Percentiles rank a stretch among this genome's conserved stretches.
These are phyloP conservation scores for Thozetella sp. DNA, from an alignment of 495 filamentous ascomycete genomes.

Conservation along the genomic window DNA sequence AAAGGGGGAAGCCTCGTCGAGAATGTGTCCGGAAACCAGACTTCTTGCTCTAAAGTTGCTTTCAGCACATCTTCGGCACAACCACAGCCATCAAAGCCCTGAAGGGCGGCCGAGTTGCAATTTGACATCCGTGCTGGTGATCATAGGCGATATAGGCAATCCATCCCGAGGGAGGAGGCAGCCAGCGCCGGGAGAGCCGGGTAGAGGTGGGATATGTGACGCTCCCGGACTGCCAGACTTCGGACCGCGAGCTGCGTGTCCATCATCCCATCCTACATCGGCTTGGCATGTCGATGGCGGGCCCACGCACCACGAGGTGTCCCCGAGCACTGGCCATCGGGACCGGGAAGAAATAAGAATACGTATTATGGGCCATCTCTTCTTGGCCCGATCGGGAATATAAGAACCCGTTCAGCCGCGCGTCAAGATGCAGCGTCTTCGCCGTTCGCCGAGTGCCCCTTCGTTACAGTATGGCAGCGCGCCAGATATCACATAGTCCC, in stretches of 20 bases:
- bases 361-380: neutral
- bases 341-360: neutral
- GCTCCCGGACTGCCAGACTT: neutral
- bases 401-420: conserved; percentile 1
- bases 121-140: conserved; percentile 96
- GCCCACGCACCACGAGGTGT: too few species aligned
- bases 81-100: conserved; percentile 71
- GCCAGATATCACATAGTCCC: neutral
- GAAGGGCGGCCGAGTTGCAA: conserved; percentile 77
- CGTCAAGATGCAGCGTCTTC: neutral
- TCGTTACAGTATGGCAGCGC: neutral
- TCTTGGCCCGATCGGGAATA: neutral
- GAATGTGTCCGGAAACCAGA: conserved; percentile 38
- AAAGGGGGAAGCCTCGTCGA: conserved; percentile 12
- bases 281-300: neutral
- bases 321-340: too few species aligned
- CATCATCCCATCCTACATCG: neutral
- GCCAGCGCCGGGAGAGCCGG: neutral
- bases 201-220: neutral
- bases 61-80: conserved; percentile 85
- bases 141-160: neutral
- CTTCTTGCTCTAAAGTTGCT: conserved; percentile 38
- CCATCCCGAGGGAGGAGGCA: neutral
- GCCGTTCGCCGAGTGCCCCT: neutral
- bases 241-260: neutral